Base-by-base conservation (phyloP, 2,329 filamentous ascomycete genomes). In the Amauroascus verrucosus region DNA sequence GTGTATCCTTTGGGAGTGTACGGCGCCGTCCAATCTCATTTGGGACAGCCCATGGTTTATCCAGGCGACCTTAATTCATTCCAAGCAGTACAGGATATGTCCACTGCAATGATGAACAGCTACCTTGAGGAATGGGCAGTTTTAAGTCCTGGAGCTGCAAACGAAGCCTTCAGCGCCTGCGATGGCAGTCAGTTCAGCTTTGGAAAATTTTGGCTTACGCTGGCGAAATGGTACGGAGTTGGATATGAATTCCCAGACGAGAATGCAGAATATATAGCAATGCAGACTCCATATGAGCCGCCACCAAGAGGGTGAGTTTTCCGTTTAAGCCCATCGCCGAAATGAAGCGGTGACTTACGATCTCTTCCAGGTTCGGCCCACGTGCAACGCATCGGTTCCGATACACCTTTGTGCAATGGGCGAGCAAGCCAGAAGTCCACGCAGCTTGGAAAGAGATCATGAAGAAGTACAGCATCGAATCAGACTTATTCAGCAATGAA, bases 371-470 rank as follows among this genome's bases (percentile, higher is more conserved):
- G 3, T 78, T 72, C 51, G 75, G 75, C 0, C 72, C 75, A 0
- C 65, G 68, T 6, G 63, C 59, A 4, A 69, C 63, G 4, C 62
- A 70, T 9, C 67, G 69, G 0, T 66, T 65, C 13, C 65, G 64
- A 0, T 77, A 74, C 56, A 70, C 63, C 1, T 60, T 79, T 0
- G 63, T 66, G 0, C 65, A 72, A 16, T 79, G 76, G 77, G 72
- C 75, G 0, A 63, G 68, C 50, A 61, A 69, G 41, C 60, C 65
- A 0, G 69, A 72, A 32, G 74, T 77, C 3, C 62, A 70, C 40
- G 58, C 69, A 18, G 70, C 72, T 1, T 78, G 76, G 76, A 63
- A 64, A 37, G 69, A 73, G 54, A 62, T 79, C 4, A 68, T 69
- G 35, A 56, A 65, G 49, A 63, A 70, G 58, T 62, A 78, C 54